Base-by-base conservation (phyloP, 345 rosid species). In the Noccaea bulbosa region DNA sequence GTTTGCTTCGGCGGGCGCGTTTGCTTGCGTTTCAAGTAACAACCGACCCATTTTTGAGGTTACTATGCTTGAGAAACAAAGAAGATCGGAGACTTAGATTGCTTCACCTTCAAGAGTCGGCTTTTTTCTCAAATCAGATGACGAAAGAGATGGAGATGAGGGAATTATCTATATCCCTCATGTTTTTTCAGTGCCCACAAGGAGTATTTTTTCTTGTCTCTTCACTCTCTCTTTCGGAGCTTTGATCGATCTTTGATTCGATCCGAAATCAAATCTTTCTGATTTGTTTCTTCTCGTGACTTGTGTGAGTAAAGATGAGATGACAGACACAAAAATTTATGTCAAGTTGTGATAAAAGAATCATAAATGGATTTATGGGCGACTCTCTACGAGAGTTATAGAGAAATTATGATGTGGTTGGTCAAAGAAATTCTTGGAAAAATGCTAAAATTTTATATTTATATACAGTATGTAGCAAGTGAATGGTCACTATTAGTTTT, bases 391-490 rank as follows among this genome's bases (percentile, higher is more conserved):
- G 65, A 64, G 48, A 24, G 70, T 62, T 63, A 63, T 45, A 63
- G 49, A 63, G 70, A 73, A 12, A 38, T 33, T 39, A 59, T 59
- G 56, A 67, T 49, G 67, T 73, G 67, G 72, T 59, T 67, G 72
- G 70, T 59, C 78, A 41, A 14, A 37, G 0, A 65, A 65, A 16
- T 47, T 65, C 6, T 64, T 73, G 33, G 27, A 30, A 62, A 38
- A 55, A 62, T 15, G 27, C 6, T 48, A 32, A 16, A 16, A 16
- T 8, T 34, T 5, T 56, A 20, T 73, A 30, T 56, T 33, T 50
- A 65, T 72, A 63, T 44, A n/a, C n/a, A n/a, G n/a, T n/a, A 15
- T 64, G 46, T 40, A 65, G 77, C 45, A 65, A 65, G 77, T 66
- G 53, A 73, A 50, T 65, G 50, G 65, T 65, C 71, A 37, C 48